Conservation (phyloP, 495 filamentous ascomycete species). For the Penicillium canariense region DNA sequence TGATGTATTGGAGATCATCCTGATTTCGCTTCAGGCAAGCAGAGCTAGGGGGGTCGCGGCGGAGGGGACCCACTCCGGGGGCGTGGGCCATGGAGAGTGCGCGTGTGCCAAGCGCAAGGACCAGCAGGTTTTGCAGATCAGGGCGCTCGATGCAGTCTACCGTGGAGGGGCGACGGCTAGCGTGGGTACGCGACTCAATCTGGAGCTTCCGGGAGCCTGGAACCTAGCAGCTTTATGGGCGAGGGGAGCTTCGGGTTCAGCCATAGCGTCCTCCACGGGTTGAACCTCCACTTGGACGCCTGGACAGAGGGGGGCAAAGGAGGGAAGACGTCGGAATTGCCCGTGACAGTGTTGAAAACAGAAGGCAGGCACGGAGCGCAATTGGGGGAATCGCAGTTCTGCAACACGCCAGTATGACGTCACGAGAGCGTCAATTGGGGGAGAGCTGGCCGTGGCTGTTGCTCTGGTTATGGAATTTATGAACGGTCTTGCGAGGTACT, state of each 20-base stretch:
- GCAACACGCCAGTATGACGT: constrained; percentile 4
- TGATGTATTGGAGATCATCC: constrained; percentile 22
- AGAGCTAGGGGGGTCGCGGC: neutral
- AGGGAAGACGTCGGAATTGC: neutral
- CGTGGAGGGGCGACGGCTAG: constrained; percentile 9
- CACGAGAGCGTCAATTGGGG: constrained; percentile 1
- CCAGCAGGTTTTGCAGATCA: constrained; percentile 15
- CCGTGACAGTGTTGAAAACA: too few species aligned
- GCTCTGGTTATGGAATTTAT: neutral
- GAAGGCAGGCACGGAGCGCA: neutral
- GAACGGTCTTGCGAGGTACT: too few species aligned
- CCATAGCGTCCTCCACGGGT: neutral
- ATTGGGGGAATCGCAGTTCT: constrained; percentile 4
- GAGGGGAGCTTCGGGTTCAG: neutral
- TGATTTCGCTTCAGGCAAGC: constrained; percentile 7
- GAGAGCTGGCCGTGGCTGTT: neutral
- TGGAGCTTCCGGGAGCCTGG: constrained; percentile 1
- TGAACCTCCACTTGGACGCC: neutral
- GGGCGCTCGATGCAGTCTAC: constrained; percentile 16
- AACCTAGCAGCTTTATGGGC: constrained; percentile 14
- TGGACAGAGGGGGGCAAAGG: neutral
- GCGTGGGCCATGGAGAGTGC: constrained; percentile 5
- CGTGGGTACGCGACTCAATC: constrained; percentile 9
- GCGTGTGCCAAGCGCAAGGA: constrained; percentile 15
- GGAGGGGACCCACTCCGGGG: constrained; percentile 3